Evolutionary conservation across 805 yeast genomes (phyloP), one percentile per base, ranked within the genome.

Genomic region (Zygosaccharomyces rouxii): DNA sequence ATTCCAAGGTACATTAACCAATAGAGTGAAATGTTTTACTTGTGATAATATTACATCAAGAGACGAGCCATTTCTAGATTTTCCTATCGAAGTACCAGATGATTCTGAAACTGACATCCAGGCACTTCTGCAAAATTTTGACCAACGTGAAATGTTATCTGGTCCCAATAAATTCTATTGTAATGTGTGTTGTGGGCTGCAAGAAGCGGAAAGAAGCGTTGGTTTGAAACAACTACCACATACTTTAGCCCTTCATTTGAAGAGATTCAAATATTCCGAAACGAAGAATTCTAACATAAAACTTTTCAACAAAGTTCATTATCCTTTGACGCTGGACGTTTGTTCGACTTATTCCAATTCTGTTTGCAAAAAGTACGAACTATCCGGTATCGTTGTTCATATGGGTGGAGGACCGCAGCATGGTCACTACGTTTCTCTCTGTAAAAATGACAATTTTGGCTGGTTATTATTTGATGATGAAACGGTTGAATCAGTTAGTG

Each of bases 331-430:
- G 40, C 69, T 94, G 48, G 71, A 89, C 26, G 77, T 89, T 25
- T 81, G 83, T 60, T 62, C 66, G 79, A 77, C 57, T 60, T 78
- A 22, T 43, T 69, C 68, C 21, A 67, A 72, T 13, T 73, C 78
- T 1, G 49, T 58, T 14, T 55, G 52, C n/a, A 79, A 78, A 57
- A 72, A 83, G 16, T 94, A 89, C 60, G 96, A 90, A 58, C 70
- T 94, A 44, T 84, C 81, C 53, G 88, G 92, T 0, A 83, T 92
- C 38, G 94, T 94, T 10, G 89, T 94, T 9, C 99, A 94, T 63
- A 82, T 94, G 56, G 99, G 99, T 5, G 95, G 97, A 3, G 97
- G 98, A 0, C 97, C 98, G 1, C 89, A 89, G 71, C 97, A 90
- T 68, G 99, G 99, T 0, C 99, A 94, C 64, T 94, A 94, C 65